These are phyloP conservation scores for Calonectria leucothoes DNA, from an alignment of 2,329 filamentous ascomycete species.

Conservation along the genomic window DNA sequence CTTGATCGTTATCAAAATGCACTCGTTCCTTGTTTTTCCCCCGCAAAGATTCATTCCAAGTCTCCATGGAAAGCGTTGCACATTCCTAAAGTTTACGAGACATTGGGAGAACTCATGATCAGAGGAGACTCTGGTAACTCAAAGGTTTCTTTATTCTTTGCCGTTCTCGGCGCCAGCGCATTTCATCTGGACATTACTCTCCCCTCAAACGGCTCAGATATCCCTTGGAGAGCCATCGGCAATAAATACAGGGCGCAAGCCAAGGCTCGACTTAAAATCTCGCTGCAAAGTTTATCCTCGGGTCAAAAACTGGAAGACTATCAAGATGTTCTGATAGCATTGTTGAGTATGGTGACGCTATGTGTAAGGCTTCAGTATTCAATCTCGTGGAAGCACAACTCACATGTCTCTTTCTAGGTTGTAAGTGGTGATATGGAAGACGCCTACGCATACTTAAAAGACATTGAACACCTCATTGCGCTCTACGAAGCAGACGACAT, in stretches of 20 bases:
- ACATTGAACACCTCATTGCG: conserved; percentile 11
- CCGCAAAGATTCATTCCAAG: conserved; percentile 8
- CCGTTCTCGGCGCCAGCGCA: conserved; percentile 10
- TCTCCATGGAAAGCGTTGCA: conserved; percentile 10
- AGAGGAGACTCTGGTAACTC: conserved; percentile 11
- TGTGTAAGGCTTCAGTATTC: background rate
- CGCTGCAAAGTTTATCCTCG: background rate
- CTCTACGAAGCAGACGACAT: conserved; percentile 8
- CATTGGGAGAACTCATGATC: conserved; percentile 12
- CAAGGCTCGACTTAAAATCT: conserved; percentile 6
- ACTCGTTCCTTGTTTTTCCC: conserved; percentile 9
- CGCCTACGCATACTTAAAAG: conserved; percentile 13
- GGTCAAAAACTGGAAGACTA: conserved; percentile 12
- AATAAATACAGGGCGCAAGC: background rate
- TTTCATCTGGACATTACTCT: conserved; percentile 12
- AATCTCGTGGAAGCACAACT: background rate
- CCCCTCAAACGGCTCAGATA: background rate
- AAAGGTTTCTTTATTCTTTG: conserved; percentile 12
- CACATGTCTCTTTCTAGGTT: background rate
- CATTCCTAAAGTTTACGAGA: conserved; percentile 17
- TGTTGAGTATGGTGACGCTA: conserved; percentile 20
- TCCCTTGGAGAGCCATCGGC: conserved; percentile 5
- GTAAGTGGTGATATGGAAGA: conserved; percentile 22
- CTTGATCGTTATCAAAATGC: conserved; percentile 16
- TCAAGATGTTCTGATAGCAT: conserved; percentile 14